Evolutionary conservation across 345 rosid species (phyloP).

Genomic region (Eucalyptus erythrocorys): DNA sequence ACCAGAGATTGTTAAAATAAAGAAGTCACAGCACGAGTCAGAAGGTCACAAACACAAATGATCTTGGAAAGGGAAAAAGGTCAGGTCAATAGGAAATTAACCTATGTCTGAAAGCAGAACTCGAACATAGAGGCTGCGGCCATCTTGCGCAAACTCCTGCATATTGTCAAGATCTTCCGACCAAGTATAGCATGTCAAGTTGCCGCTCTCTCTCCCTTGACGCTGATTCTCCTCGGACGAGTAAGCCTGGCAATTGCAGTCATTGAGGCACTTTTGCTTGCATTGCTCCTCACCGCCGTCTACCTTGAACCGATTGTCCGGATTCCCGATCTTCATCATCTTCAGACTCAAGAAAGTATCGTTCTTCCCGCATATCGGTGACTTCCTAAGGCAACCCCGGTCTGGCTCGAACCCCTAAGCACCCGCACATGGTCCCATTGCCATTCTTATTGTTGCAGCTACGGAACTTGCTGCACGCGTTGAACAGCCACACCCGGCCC

Average conservation of each 20-base stretch:
- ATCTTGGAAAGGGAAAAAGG: background rate
- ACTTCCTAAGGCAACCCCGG: constrained; percentile 4
- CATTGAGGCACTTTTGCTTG: background rate
- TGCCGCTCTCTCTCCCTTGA: background rate
- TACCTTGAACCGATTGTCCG: background rate
- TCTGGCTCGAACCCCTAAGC: constrained; percentile 22
- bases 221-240: background rate
- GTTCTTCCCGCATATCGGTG: background rate
- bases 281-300: background rate
- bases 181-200: constrained; percentile 17
- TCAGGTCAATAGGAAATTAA: background rate
- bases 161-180: background rate
- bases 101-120: constrained; percentile 1
- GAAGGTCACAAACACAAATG: background rate
- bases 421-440: constrained; percentile 2
- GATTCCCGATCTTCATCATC: background rate
- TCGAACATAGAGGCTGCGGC: background rate
- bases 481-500: background rate
- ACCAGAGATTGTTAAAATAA: too few relatives aligned
- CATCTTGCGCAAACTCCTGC: background rate
- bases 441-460: constrained; percentile 8
- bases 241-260: constrained; percentile 18
- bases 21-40: background rate
- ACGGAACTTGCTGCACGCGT: constrained; percentile 13
- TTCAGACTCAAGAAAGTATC: background rate